These are phyloP conservation scores for Marasmius fiardii DNA, from an alignment of 1,284 basidiomycete species.

Conservation along the genomic window DNA sequence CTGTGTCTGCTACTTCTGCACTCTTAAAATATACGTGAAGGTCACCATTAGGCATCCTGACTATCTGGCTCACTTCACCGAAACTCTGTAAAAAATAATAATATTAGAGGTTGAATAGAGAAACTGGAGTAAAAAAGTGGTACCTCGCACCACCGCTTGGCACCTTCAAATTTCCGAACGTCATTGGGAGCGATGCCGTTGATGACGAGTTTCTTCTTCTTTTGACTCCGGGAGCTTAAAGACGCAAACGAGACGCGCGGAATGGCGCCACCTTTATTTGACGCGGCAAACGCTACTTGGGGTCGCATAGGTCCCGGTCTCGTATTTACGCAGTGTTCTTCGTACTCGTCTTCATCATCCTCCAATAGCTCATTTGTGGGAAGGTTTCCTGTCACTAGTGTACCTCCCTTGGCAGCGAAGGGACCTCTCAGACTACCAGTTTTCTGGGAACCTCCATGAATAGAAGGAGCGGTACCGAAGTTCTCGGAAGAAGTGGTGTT, in stretches of 20 bases:
- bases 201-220: slow-evolving; percentile 51
- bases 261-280: slow-evolving; percentile 25
- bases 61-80: slow-evolving; percentile 68
- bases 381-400: slow-evolving; percentile 1
- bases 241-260: slow-evolving; percentile 46
- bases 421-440: slow-evolving; percentile 6
- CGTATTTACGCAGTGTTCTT: slow-evolving; percentile 21
- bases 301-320: slow-evolving; percentile 25
- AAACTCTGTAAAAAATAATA: slow-evolving; percentile 47
- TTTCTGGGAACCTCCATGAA: neutral
- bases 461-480: slow-evolving; percentile 21
- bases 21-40: slow-evolving; percentile 68
- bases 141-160: slow-evolving; percentile 73
- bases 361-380: slow-evolving; percentile 9
- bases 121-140: slow-evolving; percentile 15
- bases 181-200: slow-evolving; percentile 51
- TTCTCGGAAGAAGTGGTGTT: slow-evolving; percentile 15
- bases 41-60: slow-evolving; percentile 68
- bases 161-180: slow-evolving; percentile 47
- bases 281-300: slow-evolving; percentile 35
- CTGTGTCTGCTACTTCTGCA: slow-evolving; percentile 74
- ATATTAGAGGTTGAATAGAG: slow-evolving; percentile 10
- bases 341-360: slow-evolving; percentile 31
- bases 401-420: slow-evolving; percentile 13
- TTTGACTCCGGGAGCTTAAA: slow-evolving; percentile 35